Evolutionary conservation across 371 early-diverging fungal species (phyloP).

Genomic region (Rhizomucor pusillus): DNA sequence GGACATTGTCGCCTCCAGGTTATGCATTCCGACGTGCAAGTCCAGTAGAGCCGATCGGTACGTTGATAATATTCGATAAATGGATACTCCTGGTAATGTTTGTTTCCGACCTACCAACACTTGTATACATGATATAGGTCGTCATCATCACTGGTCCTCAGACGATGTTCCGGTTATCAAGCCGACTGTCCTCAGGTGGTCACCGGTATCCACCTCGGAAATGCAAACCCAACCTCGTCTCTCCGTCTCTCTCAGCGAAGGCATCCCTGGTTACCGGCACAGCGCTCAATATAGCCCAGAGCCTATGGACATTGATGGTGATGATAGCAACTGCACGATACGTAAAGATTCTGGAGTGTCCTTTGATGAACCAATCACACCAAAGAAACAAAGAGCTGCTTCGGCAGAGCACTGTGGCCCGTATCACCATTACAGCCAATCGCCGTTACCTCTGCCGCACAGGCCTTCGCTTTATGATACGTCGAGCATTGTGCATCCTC

Average conservation of each 20-base stretch:
- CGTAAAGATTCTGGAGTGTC: constrained; percentile 42
- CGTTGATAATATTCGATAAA: neutral
- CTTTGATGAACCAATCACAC: constrained; percentile 18
- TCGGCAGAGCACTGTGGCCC: constrained; percentile 15
- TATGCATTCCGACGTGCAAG: constrained; percentile 8
- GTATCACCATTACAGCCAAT: constrained; percentile 4
- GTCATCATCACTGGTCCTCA: neutral
- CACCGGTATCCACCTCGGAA: constrained; percentile 15
- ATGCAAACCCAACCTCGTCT: constrained; percentile 5
- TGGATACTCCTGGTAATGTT: neutral
- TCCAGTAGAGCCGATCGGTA: constrained; percentile 5
- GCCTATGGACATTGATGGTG: constrained; percentile 5
- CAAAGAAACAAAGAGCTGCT: constrained; percentile 36
- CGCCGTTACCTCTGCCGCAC: constrained; percentile 15
- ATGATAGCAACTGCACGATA: constrained; percentile 7
- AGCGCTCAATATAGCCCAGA: neutral
- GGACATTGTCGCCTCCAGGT: constrained; percentile 9
- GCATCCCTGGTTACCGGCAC: neutral
- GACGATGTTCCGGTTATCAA: constrained; percentile 37
- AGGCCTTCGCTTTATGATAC: constrained; percentile 8
- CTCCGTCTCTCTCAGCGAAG: neutral
- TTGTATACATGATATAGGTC: constrained; percentile 6
- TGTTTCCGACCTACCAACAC: constrained; percentile 8
- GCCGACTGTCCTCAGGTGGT: constrained; percentile 42
- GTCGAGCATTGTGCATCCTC: constrained; percentile 23